Base-by-base conservation (phyloP, 2,329 filamentous ascomycete species). In the Lachnellula arida region DNA sequence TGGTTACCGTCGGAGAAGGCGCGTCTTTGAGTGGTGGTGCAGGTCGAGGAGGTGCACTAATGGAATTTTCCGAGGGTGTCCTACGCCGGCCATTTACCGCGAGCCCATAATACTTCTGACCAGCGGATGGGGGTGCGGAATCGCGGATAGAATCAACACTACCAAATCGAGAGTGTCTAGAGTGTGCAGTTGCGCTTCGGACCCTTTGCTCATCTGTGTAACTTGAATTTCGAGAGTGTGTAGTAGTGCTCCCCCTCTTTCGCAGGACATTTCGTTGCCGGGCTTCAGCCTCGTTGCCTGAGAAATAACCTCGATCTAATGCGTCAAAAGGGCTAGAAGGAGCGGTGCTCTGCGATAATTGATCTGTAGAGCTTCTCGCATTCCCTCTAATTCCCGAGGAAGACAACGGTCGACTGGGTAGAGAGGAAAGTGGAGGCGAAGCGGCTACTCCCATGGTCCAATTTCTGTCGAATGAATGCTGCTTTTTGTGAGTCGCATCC, bases 261-360 rank as follows among this genome's bases (percentile, higher is more conserved):
- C 89, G 90, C 61, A 97, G 76, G 47, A 94, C 78, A 68, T 91
- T 95, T 46, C 89, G 82, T 65, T 82, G 85, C 56, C 87, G 84
- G 44, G 82, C 82, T 60, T 97, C 91, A 11, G 85, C 78, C 67
- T 97, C 93, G 15, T 88, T 88, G 3, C 92, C 91, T 7, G 93
- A 97, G 68, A 97, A 96, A 71, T 97, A 97, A 23, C 92, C 93
- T 37, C 91, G 83, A 66, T 97, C 94, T 15, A 67, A 51, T 11
- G 58, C 32, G 46, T 70, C 67, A 46, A 65, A 90, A 72, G 58
- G 95, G 89, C 57, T 60, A 11, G 59, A 49, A 23, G 63, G 58
- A 22, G 34, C 52, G 17, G 53, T 52, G 44, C 52, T 54, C 74
- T 72, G 62, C 48, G 63, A 60, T 32, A 63, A 53, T 39, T 46